Percentiles rank a stretch among this genome's conserved stretches.
Evolutionary conservation across 129 eudicot species (phyloP).

Genomic region (Helianthus annuus): DNA sequence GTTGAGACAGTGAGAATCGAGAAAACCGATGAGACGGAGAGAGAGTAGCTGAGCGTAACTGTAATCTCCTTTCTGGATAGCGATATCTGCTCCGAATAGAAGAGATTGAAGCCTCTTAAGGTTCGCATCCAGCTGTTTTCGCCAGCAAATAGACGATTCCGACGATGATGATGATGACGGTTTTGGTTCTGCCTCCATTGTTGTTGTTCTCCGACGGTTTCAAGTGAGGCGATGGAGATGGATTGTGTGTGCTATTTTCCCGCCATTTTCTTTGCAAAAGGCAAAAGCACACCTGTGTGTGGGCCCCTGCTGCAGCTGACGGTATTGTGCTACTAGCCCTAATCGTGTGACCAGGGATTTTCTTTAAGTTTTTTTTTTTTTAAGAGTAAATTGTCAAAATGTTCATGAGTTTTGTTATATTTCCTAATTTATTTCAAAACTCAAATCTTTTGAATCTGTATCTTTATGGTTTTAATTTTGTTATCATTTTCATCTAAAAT

Average conservation of each 20-base stretch:
- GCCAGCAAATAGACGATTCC: conserved; percentile 48
- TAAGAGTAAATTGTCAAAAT: too few species aligned
- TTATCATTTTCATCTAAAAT: too few species aligned
- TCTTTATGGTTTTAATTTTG: too few species aligned
- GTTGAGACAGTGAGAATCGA: conserved; percentile 58
- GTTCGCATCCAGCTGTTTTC: conserved; percentile 68
- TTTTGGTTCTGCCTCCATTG: conserved; percentile 34
- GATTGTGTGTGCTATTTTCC: conserved; percentile 43
- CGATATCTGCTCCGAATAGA: conserved; percentile 71
- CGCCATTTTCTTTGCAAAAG: conserved; percentile 46
- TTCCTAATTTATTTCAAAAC: too few species aligned
- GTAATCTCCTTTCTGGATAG: conserved; percentile 70
- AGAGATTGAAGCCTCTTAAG: conserved; percentile 86
- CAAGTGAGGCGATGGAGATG: conserved; percentile 2
- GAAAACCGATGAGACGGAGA: conserved; percentile 90
- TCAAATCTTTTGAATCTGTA: too few species aligned
- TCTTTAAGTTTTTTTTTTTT: too few species aligned
- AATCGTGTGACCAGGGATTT: too few species aligned
- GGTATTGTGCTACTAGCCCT: too few species aligned
- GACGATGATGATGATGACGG: conserved; percentile 19
- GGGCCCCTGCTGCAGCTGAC: too few species aligned
- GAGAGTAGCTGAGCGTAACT: conserved; percentile 59
- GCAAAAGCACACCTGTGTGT: too few species aligned
- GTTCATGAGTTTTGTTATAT: too few species aligned
- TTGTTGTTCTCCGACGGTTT: background rate